Base-by-base conservation (phyloP, 1,284 basidiomycete genomes). In the Cystobasidium slooffiae region DNA sequence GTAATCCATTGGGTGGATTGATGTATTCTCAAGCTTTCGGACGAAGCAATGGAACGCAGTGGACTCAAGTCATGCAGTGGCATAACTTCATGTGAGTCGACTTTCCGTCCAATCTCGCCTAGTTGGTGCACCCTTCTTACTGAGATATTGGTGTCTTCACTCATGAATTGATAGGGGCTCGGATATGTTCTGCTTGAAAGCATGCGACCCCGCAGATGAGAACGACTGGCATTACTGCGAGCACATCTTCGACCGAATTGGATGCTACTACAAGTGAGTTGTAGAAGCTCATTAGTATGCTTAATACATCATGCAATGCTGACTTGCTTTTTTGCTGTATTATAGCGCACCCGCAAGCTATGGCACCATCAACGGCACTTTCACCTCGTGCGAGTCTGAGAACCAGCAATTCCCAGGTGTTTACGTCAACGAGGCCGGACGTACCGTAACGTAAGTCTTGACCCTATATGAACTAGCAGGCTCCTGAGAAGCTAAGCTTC, bases 1-100 rank as follows among this genome's bases (percentile, higher is more conserved):
- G 76, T 18, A 77, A 77, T 59, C 76, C 76, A 24, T 37, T 77
- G 5, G 75, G 75, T 41, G 88, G 88, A 80, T 87, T 75, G 43
- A 37, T 75, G 59, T 75, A 66, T 37, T 70, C 68, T 16, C 68
- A 69, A 64, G 52, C 51, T 43, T 63, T 70, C 51, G 59, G 58
- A 46, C 55, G 61, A 68, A 37, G 41, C 14, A 73, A 64, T 53
- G 41, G 51, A 14, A 62, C 70, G 1, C 49, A 59, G n/a, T 74
- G 64, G 64, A 61, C 46, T 10, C 74, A 75, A 39, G 68, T 75
- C 46, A 44, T 65, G 39, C 63, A 70, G 22, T 75, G 68, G 67
- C 66, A 69, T 39, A 75, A 75, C 24, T 75, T 75, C 68, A 68
- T 74, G 72, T 66, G n/a, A 47, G 64, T 10, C 12, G 8, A 6